Percentiles rank a stretch among this genome's conserved stretches.
phyloP scores from a whole-genome alignment of 176 grass and related monocot genomes.

The Microstegium vimineum region DNA sequence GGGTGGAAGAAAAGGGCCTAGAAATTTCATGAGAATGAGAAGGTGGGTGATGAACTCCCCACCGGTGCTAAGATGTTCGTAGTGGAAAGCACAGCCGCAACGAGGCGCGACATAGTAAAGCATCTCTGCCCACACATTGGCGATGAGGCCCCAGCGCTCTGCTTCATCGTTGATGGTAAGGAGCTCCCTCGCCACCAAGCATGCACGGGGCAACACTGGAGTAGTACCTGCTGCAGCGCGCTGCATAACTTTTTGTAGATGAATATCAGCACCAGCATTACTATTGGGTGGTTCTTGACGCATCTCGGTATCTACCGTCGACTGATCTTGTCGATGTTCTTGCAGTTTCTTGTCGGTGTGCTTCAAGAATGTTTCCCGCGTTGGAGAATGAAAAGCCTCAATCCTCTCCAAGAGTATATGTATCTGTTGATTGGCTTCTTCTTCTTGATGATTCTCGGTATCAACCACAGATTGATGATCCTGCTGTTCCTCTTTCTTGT shows the following conservation, averaged over 20 bases:
- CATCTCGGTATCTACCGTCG: neutral
- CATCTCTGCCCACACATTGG: neutral
- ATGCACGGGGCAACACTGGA: neutral
- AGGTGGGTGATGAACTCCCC: neutral
- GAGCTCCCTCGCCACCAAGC: neutral
- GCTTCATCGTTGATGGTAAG: neutral
- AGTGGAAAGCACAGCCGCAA: neutral
- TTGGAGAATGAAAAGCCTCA: too few relatives aligned
- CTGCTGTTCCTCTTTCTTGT: neutral
- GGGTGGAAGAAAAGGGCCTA: neutral
- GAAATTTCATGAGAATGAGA: neutral
- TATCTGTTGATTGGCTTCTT: too few relatives aligned
- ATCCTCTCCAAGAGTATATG: too few relatives aligned
- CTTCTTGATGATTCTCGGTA: neutral
- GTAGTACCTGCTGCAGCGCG: neutral
- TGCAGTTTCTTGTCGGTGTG: too few relatives aligned
- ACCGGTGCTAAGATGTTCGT: neutral
- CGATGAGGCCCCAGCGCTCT: neutral
- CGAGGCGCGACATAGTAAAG: neutral
- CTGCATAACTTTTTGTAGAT: neutral
- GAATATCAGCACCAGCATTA: too few relatives aligned
- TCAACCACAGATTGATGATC: neutral
- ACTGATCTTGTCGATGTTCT: neutral
- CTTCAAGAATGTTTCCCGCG: neutral
- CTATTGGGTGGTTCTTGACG: neutral